Conservation (phyloP, 129 eudicot genomes). For the Flaveria sonorensis region DNA sequence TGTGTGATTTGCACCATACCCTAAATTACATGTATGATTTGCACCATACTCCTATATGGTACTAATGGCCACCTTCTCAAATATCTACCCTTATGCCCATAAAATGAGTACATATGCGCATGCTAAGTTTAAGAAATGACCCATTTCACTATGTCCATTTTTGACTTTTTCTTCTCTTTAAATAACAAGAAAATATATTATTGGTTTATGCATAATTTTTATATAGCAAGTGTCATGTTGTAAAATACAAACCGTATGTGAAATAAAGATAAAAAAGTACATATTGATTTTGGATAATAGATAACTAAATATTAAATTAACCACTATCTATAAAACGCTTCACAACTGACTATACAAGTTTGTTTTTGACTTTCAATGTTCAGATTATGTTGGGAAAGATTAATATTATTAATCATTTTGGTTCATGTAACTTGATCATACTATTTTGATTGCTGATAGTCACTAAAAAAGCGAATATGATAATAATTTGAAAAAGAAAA, state of each 20-base stretch:
- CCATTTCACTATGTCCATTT: constrained; percentile 47
- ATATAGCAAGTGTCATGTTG: not conserved
- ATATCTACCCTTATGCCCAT: constrained; percentile 39
- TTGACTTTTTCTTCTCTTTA: constrained; percentile 31
- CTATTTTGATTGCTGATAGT: too few species aligned
- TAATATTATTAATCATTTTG: too few species aligned
- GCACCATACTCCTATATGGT: constrained; percentile 42
- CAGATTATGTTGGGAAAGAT: not conserved
- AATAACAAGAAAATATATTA: constrained; percentile 18
- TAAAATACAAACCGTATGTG: not conserved
- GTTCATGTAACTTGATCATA: too few species aligned
- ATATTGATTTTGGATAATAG: not conserved
- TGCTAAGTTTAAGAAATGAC: constrained; percentile 41
- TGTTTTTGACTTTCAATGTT: not conserved
- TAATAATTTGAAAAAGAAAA: not conserved
- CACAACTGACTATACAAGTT: not conserved
- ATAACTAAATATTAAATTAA: not conserved
- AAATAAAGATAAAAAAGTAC: not conserved
- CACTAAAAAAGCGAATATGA: not conserved
- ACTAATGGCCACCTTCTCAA: constrained; percentile 31
- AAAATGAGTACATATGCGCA: constrained; percentile 38
- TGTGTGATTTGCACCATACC: too few species aligned
- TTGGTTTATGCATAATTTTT: not conserved
- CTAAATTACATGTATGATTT: not conserved
- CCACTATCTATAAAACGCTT: not conserved